A percentile compares a stretch with the other conserved stretches of the same genome.
Conservation (phyloP, 2,329 filamentous ascomycete species). For the Pseudogymnoascus sp. region DNA sequence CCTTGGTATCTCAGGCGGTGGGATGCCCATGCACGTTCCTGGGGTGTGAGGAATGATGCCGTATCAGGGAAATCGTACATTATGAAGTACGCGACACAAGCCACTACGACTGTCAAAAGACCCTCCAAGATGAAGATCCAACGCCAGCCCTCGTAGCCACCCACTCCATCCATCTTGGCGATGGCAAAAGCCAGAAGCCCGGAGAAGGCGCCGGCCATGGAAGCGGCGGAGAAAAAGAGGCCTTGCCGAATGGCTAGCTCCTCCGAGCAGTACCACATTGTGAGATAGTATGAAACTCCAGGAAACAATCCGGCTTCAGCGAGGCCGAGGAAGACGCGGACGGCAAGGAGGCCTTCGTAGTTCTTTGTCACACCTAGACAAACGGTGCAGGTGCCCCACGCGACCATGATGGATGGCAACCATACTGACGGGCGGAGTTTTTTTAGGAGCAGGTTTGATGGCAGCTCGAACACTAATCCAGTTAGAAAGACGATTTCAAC, state of each 20-base stretch:
- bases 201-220: conserved; percentile 36
- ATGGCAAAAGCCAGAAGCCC: conserved; percentile 39
- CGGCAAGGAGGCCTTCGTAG: conserved; percentile 52
- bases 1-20: conserved; percentile 21
- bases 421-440: conserved; percentile 44
- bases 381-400: conserved; percentile 63
- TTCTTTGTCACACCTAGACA: conserved; percentile 59
- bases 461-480: conserved; percentile 17
- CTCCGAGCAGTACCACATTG: conserved; percentile 49
- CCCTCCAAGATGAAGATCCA: conserved; percentile 46
- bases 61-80: conserved; percentile 39
- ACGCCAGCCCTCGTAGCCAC: conserved; percentile 37
- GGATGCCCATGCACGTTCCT: conserved; percentile 27
- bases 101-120: conserved; percentile 33
- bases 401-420: conserved; percentile 54
- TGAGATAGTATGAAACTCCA: conserved; percentile 38
- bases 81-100: conserved; percentile 33
- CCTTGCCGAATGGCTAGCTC: conserved; percentile 42
- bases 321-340: conserved; percentile 21
- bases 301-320: conserved; percentile 25
- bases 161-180: conserved; percentile 38
- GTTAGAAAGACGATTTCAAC: background rate
- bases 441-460: conserved; percentile 33
- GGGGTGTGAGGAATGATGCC: conserved; percentile 33
- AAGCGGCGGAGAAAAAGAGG: conserved; percentile 31